Base-by-base conservation (phyloP, 805 yeast species). In the Maudiozyma bulderi region DNA sequence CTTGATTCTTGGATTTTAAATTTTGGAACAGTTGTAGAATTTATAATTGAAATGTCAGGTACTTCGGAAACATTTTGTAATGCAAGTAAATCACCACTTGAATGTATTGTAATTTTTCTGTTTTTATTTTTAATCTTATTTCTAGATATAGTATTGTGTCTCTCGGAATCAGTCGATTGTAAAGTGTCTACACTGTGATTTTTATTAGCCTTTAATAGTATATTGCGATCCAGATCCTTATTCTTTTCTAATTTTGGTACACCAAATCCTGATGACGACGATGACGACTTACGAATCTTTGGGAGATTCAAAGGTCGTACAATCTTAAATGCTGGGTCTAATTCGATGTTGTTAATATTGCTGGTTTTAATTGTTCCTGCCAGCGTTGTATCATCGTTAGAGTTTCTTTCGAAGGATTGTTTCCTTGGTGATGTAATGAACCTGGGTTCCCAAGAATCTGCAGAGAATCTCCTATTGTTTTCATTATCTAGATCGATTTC, bases 51-150 rank as follows among this genome's bases (percentile, higher is more conserved):
- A 11, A 9, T 40, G 4, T 38, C 20, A 3, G 13, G 10, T 10
- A 8, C 6, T 13, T 9, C 35, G 9, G 30, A 20, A 3, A 15
- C 28, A n/a, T 28, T 39, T 11, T 40, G n/a, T 10, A 48, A 37
- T 10, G 15, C 40, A 8, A 44, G 35, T 13, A 64, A 48, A 46
- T 63, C 68, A 31, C 59, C 59, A 49, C 61, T 57, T 0, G 65
- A 60, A 44, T 57, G 66, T 3, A 64, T 62, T 43, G 61, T 55
- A 8, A 59, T 61, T 35, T 57, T 60, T 46, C 68, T 55, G 43
- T 59, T 61, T 40, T 51, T 56, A 28, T 47, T 51, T 42, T 62
- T 63, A 14, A 47, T 53, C 43, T 47, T 43, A n/a, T 28, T 40
- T 40, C 33, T 26, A 7, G 43, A 28, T 14, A 14, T 20, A 10